These are phyloP conservation scores for Apostasia shenzhenica DNA, from an alignment of 106 monocot species.

Conservation along the genomic window DNA sequence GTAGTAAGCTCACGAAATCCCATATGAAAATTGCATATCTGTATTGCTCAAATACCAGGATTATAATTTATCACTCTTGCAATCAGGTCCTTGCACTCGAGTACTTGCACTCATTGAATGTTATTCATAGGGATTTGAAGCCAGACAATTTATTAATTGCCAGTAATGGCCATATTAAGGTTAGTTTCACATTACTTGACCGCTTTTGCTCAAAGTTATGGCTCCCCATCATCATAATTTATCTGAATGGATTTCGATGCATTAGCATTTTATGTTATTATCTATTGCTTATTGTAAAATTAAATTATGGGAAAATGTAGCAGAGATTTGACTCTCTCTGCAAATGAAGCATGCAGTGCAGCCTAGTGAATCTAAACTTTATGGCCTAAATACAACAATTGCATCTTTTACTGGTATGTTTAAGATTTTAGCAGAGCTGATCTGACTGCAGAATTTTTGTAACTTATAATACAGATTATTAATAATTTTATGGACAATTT, in stretches of 20 bases:
- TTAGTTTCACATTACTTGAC: slow-evolving; percentile 4
- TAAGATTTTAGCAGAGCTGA: no score
- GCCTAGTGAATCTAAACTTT: no score
- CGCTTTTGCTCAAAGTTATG: not conserved
- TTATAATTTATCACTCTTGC: not conserved
- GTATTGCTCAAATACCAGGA: no score
- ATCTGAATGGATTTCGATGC: not conserved
- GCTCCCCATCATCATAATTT: not conserved
- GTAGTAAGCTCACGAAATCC: slow-evolving; percentile 35
- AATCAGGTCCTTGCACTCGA: slow-evolving; percentile 94
- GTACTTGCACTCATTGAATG: slow-evolving; percentile 85
- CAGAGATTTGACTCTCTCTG: not conserved
- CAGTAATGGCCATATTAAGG: slow-evolving; percentile 94
- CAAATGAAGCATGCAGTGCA: no score
- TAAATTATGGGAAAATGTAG: not conserved
- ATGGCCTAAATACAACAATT: no score
- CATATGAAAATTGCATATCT: not conserved
- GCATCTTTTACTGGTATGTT: no score
- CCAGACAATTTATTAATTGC: slow-evolving; percentile 95
- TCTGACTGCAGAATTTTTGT: no score
- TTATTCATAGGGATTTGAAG: slow-evolving; percentile 96
- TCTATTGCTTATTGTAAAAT: not conserved
- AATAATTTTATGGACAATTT: no score
- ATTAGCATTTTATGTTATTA: not conserved
- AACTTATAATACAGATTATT: no score